Evolutionary conservation across 192 early-diverging fungal genomes (phyloP).

Genomic region (Backusella mclennaniae): DNA sequence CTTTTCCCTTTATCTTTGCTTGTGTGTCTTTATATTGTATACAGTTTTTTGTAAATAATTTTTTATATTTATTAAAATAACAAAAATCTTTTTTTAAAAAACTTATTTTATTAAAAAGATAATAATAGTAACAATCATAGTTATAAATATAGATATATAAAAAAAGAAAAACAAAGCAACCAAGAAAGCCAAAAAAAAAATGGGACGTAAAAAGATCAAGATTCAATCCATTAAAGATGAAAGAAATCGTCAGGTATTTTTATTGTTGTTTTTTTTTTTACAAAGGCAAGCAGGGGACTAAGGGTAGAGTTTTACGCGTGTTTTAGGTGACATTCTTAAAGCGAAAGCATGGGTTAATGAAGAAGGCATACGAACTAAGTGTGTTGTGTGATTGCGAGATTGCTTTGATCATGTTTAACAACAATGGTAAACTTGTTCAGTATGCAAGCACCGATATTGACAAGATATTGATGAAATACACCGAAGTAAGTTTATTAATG

Average conservation of each 20-base stretch:
- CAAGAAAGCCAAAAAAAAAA: slow-evolving; percentile 24
- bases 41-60: neutral
- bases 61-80: neutral
- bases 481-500: slow-evolving; percentile 52
- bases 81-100: neutral
- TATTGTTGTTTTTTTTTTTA: neutral
- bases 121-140: neutral
- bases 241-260: slow-evolving; percentile 83
- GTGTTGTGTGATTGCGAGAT: slow-evolving; percentile 97
- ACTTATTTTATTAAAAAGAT: neutral
- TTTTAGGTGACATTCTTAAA: slow-evolving; percentile 89
- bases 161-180: too few species aligned
- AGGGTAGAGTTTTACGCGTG: neutral
- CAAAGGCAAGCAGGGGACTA: neutral
- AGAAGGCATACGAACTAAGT: slow-evolving; percentile 96
- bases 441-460: slow-evolving; percentile 97
- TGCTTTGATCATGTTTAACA: slow-evolving; percentile 92
- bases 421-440: slow-evolving; percentile 90
- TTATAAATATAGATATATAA: neutral
- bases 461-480: slow-evolving; percentile 90
- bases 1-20: neutral
- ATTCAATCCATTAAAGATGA: slow-evolving; percentile 92
- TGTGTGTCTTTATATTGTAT: neutral
- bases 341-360: slow-evolving; percentile 93
- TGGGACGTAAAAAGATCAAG: slow-evolving; percentile 97